A percentile compares a stretch with the other conserved stretches of the same genome.
Conservation (phyloP, 2,329 filamentous ascomycete genomes). For the Teratosphaeria nubilosa region DNA sequence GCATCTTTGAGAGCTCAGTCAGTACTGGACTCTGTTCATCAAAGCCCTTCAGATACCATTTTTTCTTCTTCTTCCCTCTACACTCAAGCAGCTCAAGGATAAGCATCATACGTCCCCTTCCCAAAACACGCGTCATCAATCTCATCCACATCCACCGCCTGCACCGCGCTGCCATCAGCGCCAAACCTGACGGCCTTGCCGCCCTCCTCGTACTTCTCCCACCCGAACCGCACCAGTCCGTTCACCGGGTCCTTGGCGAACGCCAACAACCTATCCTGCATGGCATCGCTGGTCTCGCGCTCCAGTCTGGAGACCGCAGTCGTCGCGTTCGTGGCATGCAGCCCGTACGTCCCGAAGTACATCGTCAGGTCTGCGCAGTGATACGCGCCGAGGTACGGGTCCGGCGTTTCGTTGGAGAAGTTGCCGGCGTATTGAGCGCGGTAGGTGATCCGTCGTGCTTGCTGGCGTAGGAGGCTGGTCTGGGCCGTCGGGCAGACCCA, state of each 20-base stretch:
- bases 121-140: constrained; percentile 12
- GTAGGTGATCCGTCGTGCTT: constrained; percentile 8
- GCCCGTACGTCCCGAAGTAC: not conserved
- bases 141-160: constrained; percentile 7
- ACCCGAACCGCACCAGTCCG: constrained; percentile 18
- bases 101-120: constrained; percentile 1
- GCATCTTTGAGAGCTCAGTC: no score
- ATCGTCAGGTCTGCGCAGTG: not conserved
- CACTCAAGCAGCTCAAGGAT: not conserved
- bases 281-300: constrained; percentile 19
- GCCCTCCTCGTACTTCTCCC: constrained; percentile 22
- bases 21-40: no score
- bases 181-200: constrained; percentile 13
- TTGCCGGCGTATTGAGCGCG: not conserved
- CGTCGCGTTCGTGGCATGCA: not conserved
- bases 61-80: no score
- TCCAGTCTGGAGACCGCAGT: constrained; percentile 26
- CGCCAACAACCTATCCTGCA: constrained; percentile 29
- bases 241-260: constrained; percentile 26
- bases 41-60: no score
- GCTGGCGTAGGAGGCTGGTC: constrained; percentile 12
- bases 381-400: not conserved
- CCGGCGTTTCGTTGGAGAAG: not conserved
- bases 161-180: constrained; percentile 10
- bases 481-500: not conserved